Evolutionary conservation across 2,329 filamentous ascomycete genomes (phyloP), one percentile per base, ranked within the genome.

Genomic region (Aspergillus arachidicola): DNA sequence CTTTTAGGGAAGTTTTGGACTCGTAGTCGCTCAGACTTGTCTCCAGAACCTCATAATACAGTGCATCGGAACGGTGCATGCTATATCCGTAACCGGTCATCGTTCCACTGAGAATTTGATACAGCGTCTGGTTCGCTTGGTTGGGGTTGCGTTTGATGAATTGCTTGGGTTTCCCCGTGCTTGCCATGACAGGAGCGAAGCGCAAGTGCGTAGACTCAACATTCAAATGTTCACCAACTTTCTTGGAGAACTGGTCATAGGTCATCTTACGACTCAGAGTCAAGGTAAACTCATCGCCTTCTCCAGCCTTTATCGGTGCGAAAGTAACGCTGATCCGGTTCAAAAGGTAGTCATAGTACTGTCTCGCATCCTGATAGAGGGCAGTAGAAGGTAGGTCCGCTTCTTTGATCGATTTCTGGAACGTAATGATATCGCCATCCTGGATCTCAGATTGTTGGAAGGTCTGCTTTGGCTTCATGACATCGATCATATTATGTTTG

Each of bases 401-500:
- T 38, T 80, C 78, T 60, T 79, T 80, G 41, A 86, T 79, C 30
- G 85, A 81, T 64, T 87, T 87, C 76, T 99, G 95, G 80, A 98
- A 97, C 74, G 94, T 97, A 61, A 99, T 88, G 69, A 99, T 96
- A 74, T 99, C 95, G 56, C 95, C 95, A 72, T 99, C 94, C 75
- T 98, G 94, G 28, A 99, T 91, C 76, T 99, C 96, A 1, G 95
- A 95, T 64, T 92, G 89, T 68, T 93, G 91, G 64, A 99, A 85
- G 0, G 93, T 93, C 73, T 93, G 89, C 80, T 97, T 98, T 0
- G 90, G 86, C 79, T 97, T 98, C 83, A 99, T 90, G 7, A 87
- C 85, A 75, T 99, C 96, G 69, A 99, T 97, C 94, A 98, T 98
- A 64, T 89, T 92, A 58, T 94, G 93, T 80, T 98, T 99, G 80